Evolutionary conservation across 2,329 filamentous ascomycete genomes (phyloP), one percentile per base, ranked within the genome.

Genomic region (Penicillium italicum): DNA sequence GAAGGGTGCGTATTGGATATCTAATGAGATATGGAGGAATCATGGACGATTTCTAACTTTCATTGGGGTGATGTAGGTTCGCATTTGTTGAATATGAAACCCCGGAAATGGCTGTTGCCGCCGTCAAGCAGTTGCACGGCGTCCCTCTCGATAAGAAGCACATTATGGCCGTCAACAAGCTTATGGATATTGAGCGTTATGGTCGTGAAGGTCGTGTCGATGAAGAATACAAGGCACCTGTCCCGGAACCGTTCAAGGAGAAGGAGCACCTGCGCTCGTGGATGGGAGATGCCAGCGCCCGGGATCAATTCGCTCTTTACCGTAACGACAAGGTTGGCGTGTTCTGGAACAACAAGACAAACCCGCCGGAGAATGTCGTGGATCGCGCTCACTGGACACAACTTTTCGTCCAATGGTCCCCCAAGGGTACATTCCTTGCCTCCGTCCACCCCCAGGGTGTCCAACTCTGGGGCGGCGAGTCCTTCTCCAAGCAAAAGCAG

Each of bases 271-370:
- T 97, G 68, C 85, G 92, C 72, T 97, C 90, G 74, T 99, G 91
- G 87, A 80, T 99, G 67, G 89, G 88, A 63, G 94, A 99, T 70
- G 81, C 87, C 56, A 91, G 91, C 64, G 91, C 91, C 63, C 87
- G 94, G 60, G 94, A 99, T 73, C 93, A 99, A 79, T 94, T 97
- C 68, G 90, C 90, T 73, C 91, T 97, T 85, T 97, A 89, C 81
- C 87, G 90, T 50, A 89, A 87, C 65, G 94, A 99, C 50, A 88
- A 87, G 60, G 94, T 99, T 36, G 92, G 91, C 57, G 89, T 99
- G 6, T 96, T 89, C 82, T 99, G 93, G 93, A 97, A 97, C 80
- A 96, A 95, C 81, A 94, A 96, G 78, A 93, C 89, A 76, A 92
- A 97, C 58, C 76, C 82, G 22, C 91, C 93, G 5, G 94, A 99